Conservation (phyloP, 345 rosid genomes). For the Hibiscus trionum region DNA sequence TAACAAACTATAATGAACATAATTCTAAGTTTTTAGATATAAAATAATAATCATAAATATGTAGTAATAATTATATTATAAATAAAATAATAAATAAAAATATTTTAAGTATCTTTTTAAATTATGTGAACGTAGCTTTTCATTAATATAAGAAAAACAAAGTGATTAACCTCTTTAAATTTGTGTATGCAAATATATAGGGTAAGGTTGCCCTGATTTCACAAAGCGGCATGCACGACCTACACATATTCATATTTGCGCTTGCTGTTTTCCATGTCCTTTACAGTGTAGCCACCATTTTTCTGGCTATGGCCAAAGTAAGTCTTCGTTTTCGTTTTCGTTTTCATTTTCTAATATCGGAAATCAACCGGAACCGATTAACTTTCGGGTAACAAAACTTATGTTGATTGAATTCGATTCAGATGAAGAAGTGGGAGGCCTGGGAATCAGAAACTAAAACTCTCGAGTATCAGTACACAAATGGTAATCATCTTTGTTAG, state of each 20-base stretch:
- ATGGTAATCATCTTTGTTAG: constrained; percentile 23
- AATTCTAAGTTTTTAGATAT: no score
- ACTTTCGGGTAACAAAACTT: neutral
- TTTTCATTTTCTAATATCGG: neutral
- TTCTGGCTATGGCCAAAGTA: constrained; percentile 34
- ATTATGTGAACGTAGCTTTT: neutral
- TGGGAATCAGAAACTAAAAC: constrained; percentile 47
- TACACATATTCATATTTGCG: constrained; percentile 56
- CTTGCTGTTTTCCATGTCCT: constrained; percentile 55
- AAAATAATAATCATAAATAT: no score
- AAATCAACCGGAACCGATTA: neutral
- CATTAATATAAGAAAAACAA: neutral
- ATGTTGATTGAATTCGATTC: neutral
- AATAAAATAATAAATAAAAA: no score
- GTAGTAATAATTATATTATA: no score
- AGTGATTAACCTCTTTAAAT: neutral
- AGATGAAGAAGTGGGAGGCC: constrained; percentile 56
- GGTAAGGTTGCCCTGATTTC: constrained; percentile 39
- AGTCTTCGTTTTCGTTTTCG: neutral
- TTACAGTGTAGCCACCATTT: constrained; percentile 42
- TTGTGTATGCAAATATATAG: constrained; percentile 9
- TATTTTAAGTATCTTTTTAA: neutral
- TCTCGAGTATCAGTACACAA: constrained; percentile 31
- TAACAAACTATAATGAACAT: no score
- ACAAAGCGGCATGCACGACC: constrained; percentile 42